Evolutionary conservation across 495 filamentous ascomycete genomes (phyloP).

Genomic region (Aspergillus heteromorphus): DNA sequence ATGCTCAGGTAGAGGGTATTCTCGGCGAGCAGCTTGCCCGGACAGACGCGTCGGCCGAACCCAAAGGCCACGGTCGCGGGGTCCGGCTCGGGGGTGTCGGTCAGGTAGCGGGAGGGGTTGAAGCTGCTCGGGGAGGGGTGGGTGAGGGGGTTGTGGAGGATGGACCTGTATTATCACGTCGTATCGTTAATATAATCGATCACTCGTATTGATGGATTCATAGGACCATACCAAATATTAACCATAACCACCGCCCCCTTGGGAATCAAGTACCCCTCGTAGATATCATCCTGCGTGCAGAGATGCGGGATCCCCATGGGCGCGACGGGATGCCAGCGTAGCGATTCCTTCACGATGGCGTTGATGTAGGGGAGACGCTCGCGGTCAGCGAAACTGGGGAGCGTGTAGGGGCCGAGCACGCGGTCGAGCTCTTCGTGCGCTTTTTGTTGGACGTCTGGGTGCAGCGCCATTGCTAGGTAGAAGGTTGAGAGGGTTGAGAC

Average conservation of each 20-base stretch:
- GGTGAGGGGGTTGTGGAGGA: slow-evolving; percentile 17
- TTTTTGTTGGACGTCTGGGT: slow-evolving; percentile 39
- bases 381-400: slow-evolving; percentile 30
- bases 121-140: slow-evolving; percentile 18
- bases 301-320: slow-evolving; percentile 51
- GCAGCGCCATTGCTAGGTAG: slow-evolving; percentile 36
- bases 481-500: slow-evolving; percentile 25
- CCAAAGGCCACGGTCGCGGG: slow-evolving; percentile 43
- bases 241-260: slow-evolving; percentile 37
- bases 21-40: slow-evolving; percentile 54
- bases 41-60: slow-evolving; percentile 54
- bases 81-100: slow-evolving; percentile 17
- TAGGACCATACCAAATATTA: slow-evolving; percentile 38
- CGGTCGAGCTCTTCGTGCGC: slow-evolving; percentile 52
- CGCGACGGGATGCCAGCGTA: slow-evolving; percentile 39
- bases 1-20: slow-evolving; percentile 47
- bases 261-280: slow-evolving; percentile 33
- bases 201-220: no score
- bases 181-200: no score
- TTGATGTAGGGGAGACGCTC: slow-evolving; percentile 36
- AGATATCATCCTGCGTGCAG: slow-evolving; percentile 44
- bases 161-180: slow-evolving; percentile 13
- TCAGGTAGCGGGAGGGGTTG: slow-evolving; percentile 34
- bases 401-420: slow-evolving; percentile 34
- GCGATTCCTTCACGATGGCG: slow-evolving; percentile 39